phyloP scores from a whole-genome alignment of 2,329 filamentous ascomycete genomes.

The Penicillium carneum region DNA sequence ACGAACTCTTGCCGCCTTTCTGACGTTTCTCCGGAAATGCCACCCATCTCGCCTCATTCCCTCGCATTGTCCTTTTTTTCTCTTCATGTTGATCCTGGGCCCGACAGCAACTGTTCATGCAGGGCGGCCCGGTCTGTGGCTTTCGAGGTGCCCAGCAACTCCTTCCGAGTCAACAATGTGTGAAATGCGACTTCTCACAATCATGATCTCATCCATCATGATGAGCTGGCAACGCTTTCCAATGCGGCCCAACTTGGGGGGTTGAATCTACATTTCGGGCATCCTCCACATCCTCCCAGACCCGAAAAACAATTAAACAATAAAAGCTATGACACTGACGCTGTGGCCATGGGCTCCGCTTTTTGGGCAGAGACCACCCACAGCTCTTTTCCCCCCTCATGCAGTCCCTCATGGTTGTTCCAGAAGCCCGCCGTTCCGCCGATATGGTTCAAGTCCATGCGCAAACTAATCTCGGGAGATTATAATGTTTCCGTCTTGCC shows the following conservation, averaged over 20 bases:
- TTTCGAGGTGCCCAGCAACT: constrained; percentile 11
- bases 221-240: constrained; percentile 27
- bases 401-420: constrained; percentile 33
- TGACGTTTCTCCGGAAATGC: background rate
- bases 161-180: constrained; percentile 6
- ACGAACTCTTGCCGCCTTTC: background rate
- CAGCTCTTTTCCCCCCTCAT: constrained; percentile 26
- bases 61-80: background rate
- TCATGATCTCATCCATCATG: constrained; percentile 15
- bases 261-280: constrained; percentile 13
- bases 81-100: constrained; percentile 11
- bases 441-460: constrained; percentile 29
- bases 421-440: constrained; percentile 32
- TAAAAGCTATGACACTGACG: constrained; percentile 16
- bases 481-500: constrained; percentile 10
- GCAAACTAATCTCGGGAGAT: constrained; percentile 19
- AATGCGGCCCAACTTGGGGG: constrained; percentile 21
- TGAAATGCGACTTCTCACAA: constrained; percentile 1
- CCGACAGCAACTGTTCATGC: constrained; percentile 37
- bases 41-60: constrained; percentile 13
- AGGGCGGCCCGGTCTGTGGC: constrained; percentile 40
- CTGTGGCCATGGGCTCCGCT: constrained; percentile 24
- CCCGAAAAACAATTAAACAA: constrained; percentile 8
- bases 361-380: constrained; percentile 35
- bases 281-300: background rate